Evolutionary conservation across 75 land plant genomes (phyloP), one percentile per base, ranked within the genome.

Genomic region (Pseudotsuga menziesii): DNA sequence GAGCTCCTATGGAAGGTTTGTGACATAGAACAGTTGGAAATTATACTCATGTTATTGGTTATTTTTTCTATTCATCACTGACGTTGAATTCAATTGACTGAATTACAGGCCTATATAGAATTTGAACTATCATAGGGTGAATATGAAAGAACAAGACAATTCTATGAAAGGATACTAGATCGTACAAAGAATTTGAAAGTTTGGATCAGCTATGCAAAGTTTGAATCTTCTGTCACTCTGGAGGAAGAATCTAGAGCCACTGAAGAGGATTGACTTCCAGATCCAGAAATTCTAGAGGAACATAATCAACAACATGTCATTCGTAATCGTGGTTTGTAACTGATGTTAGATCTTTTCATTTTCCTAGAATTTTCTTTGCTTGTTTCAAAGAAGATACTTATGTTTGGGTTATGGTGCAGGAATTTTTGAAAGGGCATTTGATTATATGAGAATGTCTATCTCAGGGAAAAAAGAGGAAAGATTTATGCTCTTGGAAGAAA

Each of bases 1-100:
- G 99, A 96, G 80, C 70, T 91, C 73, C 79, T 96, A 59, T 96
- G 97, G 99, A 96, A 96, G 99, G 98, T 93, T 80, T 56, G 73
- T 9, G 69, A 26, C 15, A 52, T 39, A 54, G 15, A 17, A 54
- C 62, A 56, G 69, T 4, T 41, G 61, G 16, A 39, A 32, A 41
- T 14, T 73, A 17, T 27, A 11, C 8, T 27, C 29, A 13, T 32
- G 35, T 35, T 16, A 15, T 8, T 19, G n/a, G 29, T 66, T 32
- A 11, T 66, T 27, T 32, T 6, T 29, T 66, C 54, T 9, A 8
- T 35, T 66, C 44, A 66, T 36, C 35, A 3, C n/a, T 36, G 35
- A 66, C 8, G 17, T 5, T 19, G 36, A 17, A 1, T 66, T 36
- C 19, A 20, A 35, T 41, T 66, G 71, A 17, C 19, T 66, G 44